Base-by-base conservation (phyloP, 495 filamentous ascomycete genomes). In the Hypoxylon perforatum region DNA sequence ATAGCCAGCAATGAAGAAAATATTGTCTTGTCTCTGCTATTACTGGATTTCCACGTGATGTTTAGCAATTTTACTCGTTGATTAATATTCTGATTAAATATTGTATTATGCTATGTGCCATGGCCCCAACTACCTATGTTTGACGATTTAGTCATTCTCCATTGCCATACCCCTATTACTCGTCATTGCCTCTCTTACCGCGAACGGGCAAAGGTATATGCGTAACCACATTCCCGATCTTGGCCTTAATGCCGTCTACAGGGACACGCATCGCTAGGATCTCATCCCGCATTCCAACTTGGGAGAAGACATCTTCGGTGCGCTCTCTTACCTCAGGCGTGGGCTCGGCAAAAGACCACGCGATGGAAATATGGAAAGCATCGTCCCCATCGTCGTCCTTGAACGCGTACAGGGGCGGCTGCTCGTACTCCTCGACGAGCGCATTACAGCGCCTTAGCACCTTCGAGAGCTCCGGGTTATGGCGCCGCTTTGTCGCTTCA, bases 311-410 rank as follows among this genome's bases (percentile, higher is more conserved):
- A 1, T 52, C 61, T 10, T 74, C 69, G 5, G 76, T 84, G 11
- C 67, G 54, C 36, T 49, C 39, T 51, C 53, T 33, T 17, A 84
- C 59, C 41, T 79, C 76, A n/a, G 65, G 70, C 30, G 77, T 80
- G 2, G 77, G 78, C 41, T 65, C 63, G 19, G 84, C 76, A 67
- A 92, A 78, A 41, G 81, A 85, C 92, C 93, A 97, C 0, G 90
- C 93, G 41, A 97, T 81, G 28, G 90, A 93, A 44, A 96, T 79
- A 76, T 97, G 93, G 65, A 96, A 96, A 14, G 80, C 87, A 46
- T 79, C 63, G 9, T 83, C 81, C 42, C 71, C 78, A 57, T 85
- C 80, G 17, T 63, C 55, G 36, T 62, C 57, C 67, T 50, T 63
- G 44, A 39, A 54, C 2, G 63, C 66, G 71, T 97, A 96, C 0